Base-by-base conservation (phyloP, 257 asterid species). In the Solanum stenotomum region DNA sequence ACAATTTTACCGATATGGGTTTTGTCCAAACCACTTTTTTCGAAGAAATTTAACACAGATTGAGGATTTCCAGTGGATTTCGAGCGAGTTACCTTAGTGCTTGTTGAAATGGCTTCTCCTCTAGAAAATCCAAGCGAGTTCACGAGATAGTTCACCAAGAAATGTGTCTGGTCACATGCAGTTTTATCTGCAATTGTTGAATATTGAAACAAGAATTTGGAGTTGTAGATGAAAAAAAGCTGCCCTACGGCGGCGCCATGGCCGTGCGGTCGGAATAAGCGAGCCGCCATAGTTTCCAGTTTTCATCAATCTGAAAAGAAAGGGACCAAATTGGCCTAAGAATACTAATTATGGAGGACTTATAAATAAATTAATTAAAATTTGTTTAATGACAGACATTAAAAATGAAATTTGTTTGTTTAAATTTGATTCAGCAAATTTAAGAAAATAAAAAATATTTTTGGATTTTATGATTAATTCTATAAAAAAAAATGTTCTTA, bases 91-190 rank as follows among this genome's bases (percentile, higher is more conserved):
- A 89, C 82, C 86, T 87, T 89, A 5, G 38, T 3, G 7, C 38
- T 70, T 3, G 91, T 72, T 33, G 87, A 12, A 83, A 83, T 63
- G 20, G 91, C 91, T 14, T 83, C 91, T 74, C 44, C 22, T n/a
- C 22, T 40, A 14, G 91, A 89, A 13, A 89, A 87, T 46, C 89
- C 91, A 2, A 89, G 84, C 4, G 88, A 87, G 27, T 87, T 76
- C 8, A 76, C 74, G 0, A 87, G 85, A 25, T 84, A 89, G 25
- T 87, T 68, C 70, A 44, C 87, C 90, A 89, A 31, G 67, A 74
- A 83, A 59, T 33, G 75, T 70, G 40, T 52, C 2, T 42, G 71
- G 42, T 44, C 85, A 15, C 38, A 16, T 5, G 68, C 22, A 27
- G 27, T 46, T 10, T 18, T 52, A 81, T 34, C 37, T 42, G 85